Evolutionary conservation across 78 protist genomes (phyloP).

Genomic region (Trichosphaerium sp.): DNA sequence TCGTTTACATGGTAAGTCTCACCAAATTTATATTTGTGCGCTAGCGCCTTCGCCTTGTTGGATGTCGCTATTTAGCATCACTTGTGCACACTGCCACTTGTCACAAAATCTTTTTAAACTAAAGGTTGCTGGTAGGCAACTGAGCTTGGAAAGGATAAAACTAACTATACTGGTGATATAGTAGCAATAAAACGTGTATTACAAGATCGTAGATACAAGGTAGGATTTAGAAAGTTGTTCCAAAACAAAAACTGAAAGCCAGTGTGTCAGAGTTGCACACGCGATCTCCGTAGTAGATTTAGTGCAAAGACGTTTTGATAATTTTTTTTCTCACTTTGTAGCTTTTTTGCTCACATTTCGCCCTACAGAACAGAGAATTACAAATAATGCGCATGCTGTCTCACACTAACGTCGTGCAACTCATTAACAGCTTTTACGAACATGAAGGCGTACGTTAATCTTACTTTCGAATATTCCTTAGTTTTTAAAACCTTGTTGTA

Average conservation of each 20-base stretch:
- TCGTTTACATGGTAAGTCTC: too few species aligned
- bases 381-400: slow-evolving; percentile 87
- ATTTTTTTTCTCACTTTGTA: background rate
- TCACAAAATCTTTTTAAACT: too few species aligned
- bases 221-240: slow-evolving; percentile 24
- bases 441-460: slow-evolving; percentile 58
- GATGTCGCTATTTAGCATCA: too few species aligned
- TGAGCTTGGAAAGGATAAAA: slow-evolving; percentile 63
- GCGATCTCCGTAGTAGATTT: background rate
- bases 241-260: too few species aligned
- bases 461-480: background rate
- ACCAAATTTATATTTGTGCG: too few species aligned
- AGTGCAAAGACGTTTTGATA: slow-evolving; percentile 22
- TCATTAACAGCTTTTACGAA: slow-evolving; percentile 79
- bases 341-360: background rate
- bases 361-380: slow-evolving; percentile 90
- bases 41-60: too few species aligned
- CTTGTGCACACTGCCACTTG: too few species aligned
- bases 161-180: slow-evolving; percentile 62
- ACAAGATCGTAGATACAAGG: slow-evolving; percentile 96
- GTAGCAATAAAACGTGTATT: slow-evolving; percentile 98
- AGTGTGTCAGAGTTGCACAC: too few species aligned
- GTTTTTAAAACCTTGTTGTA: background rate
- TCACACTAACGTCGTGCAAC: slow-evolving; percentile 86
- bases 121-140: too few species aligned